Base-by-base conservation (phyloP, 1,139 yeast genomes). In the Ogataea hybrid region DNA sequence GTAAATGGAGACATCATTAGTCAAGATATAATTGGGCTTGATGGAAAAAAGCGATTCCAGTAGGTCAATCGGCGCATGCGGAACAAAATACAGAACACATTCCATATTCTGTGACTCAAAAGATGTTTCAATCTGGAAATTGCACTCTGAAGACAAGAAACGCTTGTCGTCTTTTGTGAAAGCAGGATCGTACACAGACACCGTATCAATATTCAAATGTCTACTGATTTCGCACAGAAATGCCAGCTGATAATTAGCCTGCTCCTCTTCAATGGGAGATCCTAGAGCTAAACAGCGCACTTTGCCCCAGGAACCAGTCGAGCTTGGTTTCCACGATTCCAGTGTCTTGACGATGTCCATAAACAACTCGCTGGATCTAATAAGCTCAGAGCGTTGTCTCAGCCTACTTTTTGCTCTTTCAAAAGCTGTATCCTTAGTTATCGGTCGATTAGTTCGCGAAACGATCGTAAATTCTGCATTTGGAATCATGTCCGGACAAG, bases 41-140 rank as follows among this genome's bases (percentile, higher is more conserved):
- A 51, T 48, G 1, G 36, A 30, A 6, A 77, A 34, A 1, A 76
- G 37, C 1, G 42, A 28, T 37, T 76, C 74, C 3, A 78, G 62
- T n/a, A 73, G 56, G 6, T 57, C 62, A 15, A 77, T 62, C 0
- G 79, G 77, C 3, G 77, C 73, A 57, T 78, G 84, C 0, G 83
- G 82, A 51, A 77, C 62, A 50, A 65, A 77, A 48, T 63, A 77
- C 48, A 32, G 62, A 47, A 33, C 48, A 15, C 12, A n/a, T 9
- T 28, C 29, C 4, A 14, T 9, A 3, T 25, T 16, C 1, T 21
- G 20, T n/a, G 42, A 47, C 4, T 48, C 43, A 17, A 22, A 34
- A 11, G 15, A n/a, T 30, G 59, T 61, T 18, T 58, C 62, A 0
- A 72, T 62, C 2, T 16, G 28, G 36, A 51, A 64, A 0, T 51